Base-by-base conservation (phyloP, 2,329 filamentous ascomycete genomes). In the Fusarium domesticum region DNA sequence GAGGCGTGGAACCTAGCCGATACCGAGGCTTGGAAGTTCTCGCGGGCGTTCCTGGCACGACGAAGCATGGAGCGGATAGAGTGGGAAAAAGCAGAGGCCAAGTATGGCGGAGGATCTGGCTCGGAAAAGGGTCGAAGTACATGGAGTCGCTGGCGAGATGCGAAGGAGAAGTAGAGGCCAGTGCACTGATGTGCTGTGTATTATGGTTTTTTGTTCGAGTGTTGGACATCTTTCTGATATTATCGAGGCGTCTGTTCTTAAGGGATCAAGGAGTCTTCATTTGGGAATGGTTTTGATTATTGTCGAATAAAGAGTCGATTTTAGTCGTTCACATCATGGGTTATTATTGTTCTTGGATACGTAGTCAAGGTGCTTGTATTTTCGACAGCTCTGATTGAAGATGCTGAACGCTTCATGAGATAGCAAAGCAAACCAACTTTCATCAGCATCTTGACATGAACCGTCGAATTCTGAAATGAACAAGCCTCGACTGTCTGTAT, bases 21-120 rank as follows among this genome's bases (percentile, higher is more conserved):
- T 58, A 84, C 83, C 1, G 87, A 92, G 66, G 81, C 82, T 1
- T 92, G 87, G 87, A 80, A 79, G 58, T 91, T 91, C 60, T 76
- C 83, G 5, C 71, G 83, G 30, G 85, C 87, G 0, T 89, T 78
- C 51, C 69, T 82, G 39, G 85, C 84, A 15, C 70, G 85, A 30
- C 70, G 77, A 33, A 68, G 74, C 18, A 71, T 84, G 35, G 85
- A 89, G 71, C 71, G 85, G 44, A 63, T 72, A 54, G 72, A 77
- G 57, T 91, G 85, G 84, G 84, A 88, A 62, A 77, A 83, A 49
- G 78, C 85, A 48, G 84, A 89, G 69, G 75, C 75, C 50, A 76
- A 73, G 54, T 89, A 79, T 61, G 78, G 75, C 2, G 80, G 79
- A 7, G 81, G 81, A 16, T 77, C 78, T n/a, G 81, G 80, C 4